Evolutionary conservation across 176 grass and related monocot species (phyloP), one percentile per base, ranked within the genome.

Genomic region (Oryza glumipatula): DNA sequence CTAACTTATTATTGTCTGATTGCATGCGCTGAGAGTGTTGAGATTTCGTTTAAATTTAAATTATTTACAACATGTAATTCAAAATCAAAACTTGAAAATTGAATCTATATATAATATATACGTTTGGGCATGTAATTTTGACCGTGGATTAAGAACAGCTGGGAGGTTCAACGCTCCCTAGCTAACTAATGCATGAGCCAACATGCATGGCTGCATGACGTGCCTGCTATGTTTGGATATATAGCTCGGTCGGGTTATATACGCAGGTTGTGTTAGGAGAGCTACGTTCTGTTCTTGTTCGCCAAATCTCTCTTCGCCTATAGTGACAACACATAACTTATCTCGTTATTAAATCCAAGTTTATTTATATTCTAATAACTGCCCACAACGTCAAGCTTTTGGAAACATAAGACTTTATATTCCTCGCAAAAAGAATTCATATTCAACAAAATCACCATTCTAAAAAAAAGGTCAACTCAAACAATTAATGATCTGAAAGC

Each of bases 121-220:
- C 58, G 58, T 63, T 33, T 14, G 36, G 22, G 35, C 21, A 66
- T 66, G 60, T 58, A 47, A 45, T n/a, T 48, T 39, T 9, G 58
- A 63, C 58, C 58, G 13, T 44, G 6, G 22, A 67, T 82, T 70
- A 5, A 61, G 36, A 36, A 82, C 46, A 65, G 1, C 21, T 3
- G 11, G 78, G 81, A 74, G 61, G 82, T 68, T 89, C 36, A 76
- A 89, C 87, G 64, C 63, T 70, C 28, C 61, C 70, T 35, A 89
- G 48, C 35, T 36, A 36, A 32, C 87, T 49, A 68, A 58, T 46
- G 68, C 64, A 78, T 67, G 12, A 13, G 11, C 16, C 17, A 58
- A 58, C 13, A 54, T 56, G 72, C 61, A 17, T 16, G 74, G 8
- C 77, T 58, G 35, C 67, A 61, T 63, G 80, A 63, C 80, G 52